Evolutionary conservation across 73 alveolate genomes (phyloP).

Genomic region (Paramecium sonneborni): DNA sequence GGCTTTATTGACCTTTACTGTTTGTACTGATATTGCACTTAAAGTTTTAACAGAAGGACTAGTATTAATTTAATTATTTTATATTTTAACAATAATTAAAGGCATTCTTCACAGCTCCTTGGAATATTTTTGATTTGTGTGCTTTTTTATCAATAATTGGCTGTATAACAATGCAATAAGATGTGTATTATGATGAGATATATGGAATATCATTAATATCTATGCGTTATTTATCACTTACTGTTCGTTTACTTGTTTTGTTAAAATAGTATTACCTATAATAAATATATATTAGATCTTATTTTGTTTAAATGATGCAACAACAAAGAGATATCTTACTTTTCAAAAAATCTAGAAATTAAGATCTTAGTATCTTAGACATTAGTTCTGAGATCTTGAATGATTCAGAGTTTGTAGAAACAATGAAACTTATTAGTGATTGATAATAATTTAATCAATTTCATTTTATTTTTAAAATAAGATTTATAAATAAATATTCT

Average conservation of each 20-base stretch:
- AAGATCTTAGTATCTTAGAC: background rate
- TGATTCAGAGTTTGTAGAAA: background rate
- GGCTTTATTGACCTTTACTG: background rate
- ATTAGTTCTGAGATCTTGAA: background rate
- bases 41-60: background rate
- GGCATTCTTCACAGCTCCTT: background rate
- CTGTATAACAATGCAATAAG: background rate
- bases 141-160: background rate
- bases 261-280: background rate
- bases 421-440: background rate
- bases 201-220: slow-evolving; percentile 10
- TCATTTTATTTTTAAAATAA: background rate
- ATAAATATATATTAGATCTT: background rate
- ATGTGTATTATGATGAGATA: background rate
- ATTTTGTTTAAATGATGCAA: background rate
- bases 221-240: background rate
- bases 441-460: background rate
- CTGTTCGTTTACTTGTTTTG: background rate
- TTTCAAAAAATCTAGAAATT: background rate
- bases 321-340: background rate
- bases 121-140: background rate
- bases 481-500: background rate
- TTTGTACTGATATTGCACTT: background rate
- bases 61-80: background rate
- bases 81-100: background rate